Conservation (phyloP, 352 stramenopile genomes). For the Pythium aquatile region DNA sequence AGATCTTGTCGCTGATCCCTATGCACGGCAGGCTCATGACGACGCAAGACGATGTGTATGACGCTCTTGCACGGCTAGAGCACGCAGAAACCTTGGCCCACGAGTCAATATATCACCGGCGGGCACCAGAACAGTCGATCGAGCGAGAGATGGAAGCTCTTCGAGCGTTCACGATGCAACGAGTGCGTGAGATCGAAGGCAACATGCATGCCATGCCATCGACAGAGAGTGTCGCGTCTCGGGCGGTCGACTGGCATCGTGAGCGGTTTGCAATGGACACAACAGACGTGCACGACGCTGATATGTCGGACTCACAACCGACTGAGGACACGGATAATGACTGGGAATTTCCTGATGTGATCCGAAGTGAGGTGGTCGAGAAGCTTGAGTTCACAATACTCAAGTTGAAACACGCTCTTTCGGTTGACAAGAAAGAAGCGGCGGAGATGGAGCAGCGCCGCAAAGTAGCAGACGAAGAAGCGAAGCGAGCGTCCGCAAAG, state of each 20-base stretch:
- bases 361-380: slow-evolving; percentile 47
- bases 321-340: neutral
- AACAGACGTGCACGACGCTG: neutral
- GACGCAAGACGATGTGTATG: slow-evolving; percentile 43
- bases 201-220: slow-evolving; percentile 5
- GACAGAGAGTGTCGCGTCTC: neutral
- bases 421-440: slow-evolving; percentile 49
- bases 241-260: slow-evolving; percentile 29
- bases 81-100: slow-evolving; percentile 19
- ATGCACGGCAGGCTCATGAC: slow-evolving; percentile 44
- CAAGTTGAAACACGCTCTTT: slow-evolving; percentile 53
- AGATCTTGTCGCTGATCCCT: slow-evolving; percentile 48
- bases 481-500: slow-evolving; percentile 17
- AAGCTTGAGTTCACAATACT: slow-evolving; percentile 69
- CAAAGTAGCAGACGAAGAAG: slow-evolving; percentile 21
- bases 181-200: slow-evolving; percentile 38
- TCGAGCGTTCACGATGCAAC: slow-evolving; percentile 20
- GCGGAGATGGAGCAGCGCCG: neutral
- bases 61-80: slow-evolving; percentile 42
- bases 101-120: no score
- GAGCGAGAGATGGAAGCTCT: slow-evolving; percentile 27
- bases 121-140: neutral
- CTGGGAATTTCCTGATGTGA: slow-evolving; percentile 33
- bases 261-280: slow-evolving; percentile 19
- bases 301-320: neutral